A percentile compares a stretch with the other conserved stretches of the same genome.
phyloP scores from a whole-genome alignment of 768 basidiomycete genomes.

The Hypholoma fasciculare region DNA sequence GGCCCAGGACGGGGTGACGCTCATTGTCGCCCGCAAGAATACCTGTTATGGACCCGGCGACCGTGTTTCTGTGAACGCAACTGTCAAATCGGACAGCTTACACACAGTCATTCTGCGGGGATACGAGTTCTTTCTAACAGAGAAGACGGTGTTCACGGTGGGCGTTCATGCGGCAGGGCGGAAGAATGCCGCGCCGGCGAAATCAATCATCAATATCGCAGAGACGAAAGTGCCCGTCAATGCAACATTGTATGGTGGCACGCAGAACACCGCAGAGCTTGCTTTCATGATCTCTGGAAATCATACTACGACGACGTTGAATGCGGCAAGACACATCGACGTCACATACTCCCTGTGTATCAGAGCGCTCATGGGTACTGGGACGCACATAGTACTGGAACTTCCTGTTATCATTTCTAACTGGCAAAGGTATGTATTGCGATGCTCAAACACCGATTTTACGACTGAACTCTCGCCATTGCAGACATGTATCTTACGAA shows the following conservation, averaged over 20 bases:
- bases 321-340: constrained; percentile 82
- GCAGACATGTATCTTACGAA: constrained; percentile 71
- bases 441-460: neutral
- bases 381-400: constrained; percentile 65
- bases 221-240: constrained; percentile 76
- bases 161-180: constrained; percentile 55
- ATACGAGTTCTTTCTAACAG: constrained; percentile 79
- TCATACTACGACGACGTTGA: constrained; percentile 81
- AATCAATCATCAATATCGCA: constrained; percentile 52
- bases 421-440: constrained; percentile 69
- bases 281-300: constrained; percentile 66
- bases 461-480: constrained; percentile 1
- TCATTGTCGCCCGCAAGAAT: constrained; percentile 72
- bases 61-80: constrained; percentile 68
- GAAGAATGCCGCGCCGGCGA: constrained; percentile 55
- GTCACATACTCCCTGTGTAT: constrained; percentile 78
- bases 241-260: constrained; percentile 71
- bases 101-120: constrained; percentile 75
- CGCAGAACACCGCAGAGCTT: constrained; percentile 72
- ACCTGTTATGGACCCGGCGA: constrained; percentile 90
- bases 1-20: constrained; percentile 65
- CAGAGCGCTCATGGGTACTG: constrained; percentile 74
- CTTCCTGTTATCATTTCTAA: constrained; percentile 82
- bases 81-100: constrained; percentile 69
- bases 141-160: constrained; percentile 74